These are phyloP conservation scores for Sesbania bispinosa DNA, from an alignment of 306 rosid genomes.

Conservation along the genomic window DNA sequence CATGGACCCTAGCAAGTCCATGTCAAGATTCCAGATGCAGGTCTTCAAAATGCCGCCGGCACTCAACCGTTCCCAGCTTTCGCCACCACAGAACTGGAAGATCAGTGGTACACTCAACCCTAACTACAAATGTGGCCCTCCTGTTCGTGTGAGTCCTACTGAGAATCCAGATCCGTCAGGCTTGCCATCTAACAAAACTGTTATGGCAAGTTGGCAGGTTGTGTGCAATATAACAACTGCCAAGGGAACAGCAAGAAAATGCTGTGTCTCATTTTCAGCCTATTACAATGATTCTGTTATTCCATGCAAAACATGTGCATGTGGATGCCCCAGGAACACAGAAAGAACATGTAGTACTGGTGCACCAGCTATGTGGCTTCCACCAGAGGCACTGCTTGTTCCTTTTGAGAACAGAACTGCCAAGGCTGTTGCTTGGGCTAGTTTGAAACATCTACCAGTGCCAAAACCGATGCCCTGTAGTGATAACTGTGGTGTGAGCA, in stretches of 20 bases:
- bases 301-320: slow-evolving; percentile 94
- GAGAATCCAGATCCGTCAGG: slow-evolving; percentile 62
- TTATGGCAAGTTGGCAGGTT: slow-evolving; percentile 95
- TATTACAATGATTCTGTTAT: slow-evolving; percentile 88
- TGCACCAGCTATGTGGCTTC: slow-evolving; percentile 83
- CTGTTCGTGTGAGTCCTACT: slow-evolving; percentile 71
- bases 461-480: slow-evolving; percentile 80
- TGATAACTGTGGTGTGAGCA: slow-evolving; percentile 91
- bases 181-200: slow-evolving; percentile 58
- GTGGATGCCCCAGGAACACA: slow-evolving; percentile 72
- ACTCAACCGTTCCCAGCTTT: slow-evolving; percentile 64
- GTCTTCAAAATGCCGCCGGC: slow-evolving; percentile 89
- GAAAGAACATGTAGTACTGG: slow-evolving; percentile 62
- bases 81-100: slow-evolving; percentile 82
- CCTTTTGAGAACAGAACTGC: slow-evolving; percentile 77
- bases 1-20: slow-evolving; percentile 79
- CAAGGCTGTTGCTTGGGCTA: slow-evolving; percentile 81
- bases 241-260: slow-evolving; percentile 52
- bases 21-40: slow-evolving; percentile 79
- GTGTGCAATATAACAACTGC: slow-evolving; percentile 82
- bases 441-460: slow-evolving; percentile 42
- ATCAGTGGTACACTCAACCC: slow-evolving; percentile 82
- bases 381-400: slow-evolving; percentile 75
- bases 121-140: slow-evolving; percentile 77
- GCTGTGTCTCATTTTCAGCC: slow-evolving; percentile 93